These are phyloP conservation scores for Morella rubra DNA, from an alignment of 306 rosid species.

Conservation along the genomic window DNA sequence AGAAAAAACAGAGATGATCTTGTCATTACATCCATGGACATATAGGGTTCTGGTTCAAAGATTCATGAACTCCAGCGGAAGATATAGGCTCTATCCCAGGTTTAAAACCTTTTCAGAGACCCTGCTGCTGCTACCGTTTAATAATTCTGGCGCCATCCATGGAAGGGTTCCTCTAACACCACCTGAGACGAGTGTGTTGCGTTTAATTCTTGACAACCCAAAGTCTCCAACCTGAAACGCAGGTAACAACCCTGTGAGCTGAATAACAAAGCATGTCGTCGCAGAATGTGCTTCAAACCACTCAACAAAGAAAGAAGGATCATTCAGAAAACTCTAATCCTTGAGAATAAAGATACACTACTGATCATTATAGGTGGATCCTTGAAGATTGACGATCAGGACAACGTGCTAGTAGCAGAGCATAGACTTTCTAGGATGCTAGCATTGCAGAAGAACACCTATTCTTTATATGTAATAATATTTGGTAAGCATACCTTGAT, in stretches of 20 bases:
- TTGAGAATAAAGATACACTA: constrained; percentile 4
- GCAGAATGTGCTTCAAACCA: not conserved
- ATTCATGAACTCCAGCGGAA: constrained; percentile 7
- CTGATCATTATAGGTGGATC: not conserved
- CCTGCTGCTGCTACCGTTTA: constrained; percentile 71
- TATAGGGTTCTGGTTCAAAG: not conserved
- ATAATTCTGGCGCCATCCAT: constrained; percentile 97
- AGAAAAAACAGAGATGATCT: constrained; percentile 11
- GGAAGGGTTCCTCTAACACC: constrained; percentile 99
- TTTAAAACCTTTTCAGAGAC: constrained; percentile 87
- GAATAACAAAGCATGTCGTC: not conserved
- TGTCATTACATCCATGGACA: constrained; percentile 18
- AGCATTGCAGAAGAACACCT: too few relatives aligned
- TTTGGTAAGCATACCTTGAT: too few relatives aligned
- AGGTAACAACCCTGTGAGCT: constrained; percentile 28
- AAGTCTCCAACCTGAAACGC: constrained; percentile 82
- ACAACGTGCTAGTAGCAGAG: not conserved
- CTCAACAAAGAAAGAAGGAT: not conserved
- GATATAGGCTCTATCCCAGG: constrained; percentile 11
- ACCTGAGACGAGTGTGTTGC: constrained; percentile 87
- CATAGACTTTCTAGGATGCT: too few relatives aligned
- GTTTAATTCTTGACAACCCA: constrained; percentile 84
- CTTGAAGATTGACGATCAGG: constrained; percentile 1
- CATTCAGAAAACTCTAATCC: constrained; percentile 1
- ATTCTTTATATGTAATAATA: too few relatives aligned